Evolutionary conservation across 441 rosid species (phyloP), one percentile per base, ranked within the genome.

Genomic region (Hura crepitans): DNA sequence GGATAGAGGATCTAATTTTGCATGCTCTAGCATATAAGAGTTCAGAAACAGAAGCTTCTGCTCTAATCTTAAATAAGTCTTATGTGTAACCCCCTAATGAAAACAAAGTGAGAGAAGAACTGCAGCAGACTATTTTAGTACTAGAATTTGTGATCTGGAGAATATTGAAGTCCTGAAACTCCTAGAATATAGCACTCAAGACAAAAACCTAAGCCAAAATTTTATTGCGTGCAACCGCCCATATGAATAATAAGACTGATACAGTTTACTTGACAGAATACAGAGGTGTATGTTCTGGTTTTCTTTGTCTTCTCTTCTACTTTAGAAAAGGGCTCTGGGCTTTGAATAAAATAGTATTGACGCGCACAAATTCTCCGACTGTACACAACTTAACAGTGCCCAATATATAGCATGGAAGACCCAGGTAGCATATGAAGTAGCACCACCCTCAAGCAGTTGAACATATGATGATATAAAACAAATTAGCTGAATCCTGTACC

Each of bases 331-430:
- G 18, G 14, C 23, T 27, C 14, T 2, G 12, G 18, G 37, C 25
- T 64, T 45, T 20, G 60, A 31, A 20, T 49, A 17, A 71, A 33
- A 42, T 42, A 37, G 17, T 1, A 64, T n/a, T 71, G 54, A 43
- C 31, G 23, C 45, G 20, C 68, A 54, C 28, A 63, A 71, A 53
- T 20, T 31, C 61, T n/a, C 54, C 14, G n/a, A 45, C 30, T 31
- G 27, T 18, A 3, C 37, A 23, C 30, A 5, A 18, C 51, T 15
- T 35, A 56, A 65, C 5, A 31, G 20, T 45, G 17, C 15, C 4
- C 33, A 56, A 56, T 31, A 18, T 14, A 18, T 58, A 35, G 42
- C 63, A 20, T 30, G 33, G 17, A 63, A 53, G 62, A 53, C 61
- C 27, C 7, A 39, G 4, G 25, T 11, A 9, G 46, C 53, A 51